Percentiles rank a stretch among this genome's conserved stretches.
Evolutionary conservation across 1,284 basidiomycete genomes (phyloP).

Genomic region (Apiotrichum laibachii): DNA sequence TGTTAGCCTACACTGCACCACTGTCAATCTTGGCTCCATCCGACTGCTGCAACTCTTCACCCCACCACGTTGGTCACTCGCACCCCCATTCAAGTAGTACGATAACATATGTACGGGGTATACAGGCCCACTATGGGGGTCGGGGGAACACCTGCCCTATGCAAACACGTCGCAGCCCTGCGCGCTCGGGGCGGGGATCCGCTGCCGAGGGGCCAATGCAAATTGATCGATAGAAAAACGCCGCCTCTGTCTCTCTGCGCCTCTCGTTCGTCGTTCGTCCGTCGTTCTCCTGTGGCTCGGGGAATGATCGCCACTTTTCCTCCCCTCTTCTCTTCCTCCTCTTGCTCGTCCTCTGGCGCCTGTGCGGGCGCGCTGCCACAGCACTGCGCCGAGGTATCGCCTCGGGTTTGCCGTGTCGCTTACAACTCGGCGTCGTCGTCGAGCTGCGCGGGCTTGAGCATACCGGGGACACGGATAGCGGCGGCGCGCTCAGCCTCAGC

Average conservation of each 20-base stretch:
- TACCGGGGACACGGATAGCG: slow-evolving; percentile 93
- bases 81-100: not conserved
- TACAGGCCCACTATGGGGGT: slow-evolving; percentile 1
- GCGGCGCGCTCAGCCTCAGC: slow-evolving; percentile 77
- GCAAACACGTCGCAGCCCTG: slow-evolving; percentile 6
- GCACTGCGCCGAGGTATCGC: not conserved
- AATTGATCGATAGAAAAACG: slow-evolving; percentile 5
- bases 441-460: slow-evolving; percentile 92
- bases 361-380: not conserved
- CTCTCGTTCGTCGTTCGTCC: too few species aligned
- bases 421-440: slow-evolving; percentile 65
- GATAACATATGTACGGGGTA: slow-evolving; percentile 14
- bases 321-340: not conserved
- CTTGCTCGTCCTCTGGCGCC: not conserved
- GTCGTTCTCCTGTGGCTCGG: too few species aligned
- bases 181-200: not conserved
- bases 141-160: slow-evolving; percentile 3
- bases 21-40: too few species aligned
- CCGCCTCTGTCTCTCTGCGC: too few species aligned
- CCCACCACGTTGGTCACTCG: not conserved
- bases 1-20: too few species aligned
- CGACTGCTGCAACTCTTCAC: not conserved
- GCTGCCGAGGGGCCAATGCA: slow-evolving; percentile 2
- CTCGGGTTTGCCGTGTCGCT: not conserved
- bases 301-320: too few species aligned